phyloP scores from a whole-genome alignment of 805 yeast genomes.

The Teunomyces atbi region DNA sequence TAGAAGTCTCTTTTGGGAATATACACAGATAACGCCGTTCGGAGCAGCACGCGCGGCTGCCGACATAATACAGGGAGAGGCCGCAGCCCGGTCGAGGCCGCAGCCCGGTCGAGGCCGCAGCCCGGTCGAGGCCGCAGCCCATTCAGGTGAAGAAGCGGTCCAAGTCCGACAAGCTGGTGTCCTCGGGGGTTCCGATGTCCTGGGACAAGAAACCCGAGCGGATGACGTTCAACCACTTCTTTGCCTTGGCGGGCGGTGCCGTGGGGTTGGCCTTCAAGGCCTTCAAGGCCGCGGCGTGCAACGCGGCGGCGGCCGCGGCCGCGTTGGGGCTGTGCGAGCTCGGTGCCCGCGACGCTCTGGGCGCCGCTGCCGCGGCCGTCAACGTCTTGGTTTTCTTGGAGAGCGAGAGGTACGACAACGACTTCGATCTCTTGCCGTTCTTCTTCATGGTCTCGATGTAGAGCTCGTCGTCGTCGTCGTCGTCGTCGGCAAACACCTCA shows the following conservation, averaged over 20 bases:
- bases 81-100: too few relatives aligned
- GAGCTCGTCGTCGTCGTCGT: conserved; percentile 32
- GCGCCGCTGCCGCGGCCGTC: conserved; percentile 84
- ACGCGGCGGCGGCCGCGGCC: conserved; percentile 73
- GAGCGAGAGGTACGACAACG: conserved; percentile 54
- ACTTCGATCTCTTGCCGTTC: conserved; percentile 59
- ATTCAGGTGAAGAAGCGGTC: conserved; percentile 39
- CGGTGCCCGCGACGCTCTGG: conserved; percentile 66
- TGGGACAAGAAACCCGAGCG: conserved; percentile 75
- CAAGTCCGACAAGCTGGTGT: conserved; percentile 66
- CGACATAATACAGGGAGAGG: too few relatives aligned
- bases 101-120: too few relatives aligned
- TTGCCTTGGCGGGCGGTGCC: conserved; percentile 16
- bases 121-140: too few relatives aligned
- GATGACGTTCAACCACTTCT: conserved; percentile 70
- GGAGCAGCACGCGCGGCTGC: neutral
- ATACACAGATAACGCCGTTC: conserved; percentile 1
- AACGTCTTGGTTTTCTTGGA: conserved; percentile 50
- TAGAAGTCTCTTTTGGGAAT: neutral
- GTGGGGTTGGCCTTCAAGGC: conserved; percentile 31
- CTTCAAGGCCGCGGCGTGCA: conserved; percentile 64
- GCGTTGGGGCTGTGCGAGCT: conserved; percentile 58
- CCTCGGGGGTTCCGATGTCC: conserved; percentile 79
- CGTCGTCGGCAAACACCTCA: conserved; percentile 44
- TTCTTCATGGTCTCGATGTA: conserved; percentile 42